Conservation (phyloP, 306 rosid species). For the Vigna reflexopilosa region DNA sequence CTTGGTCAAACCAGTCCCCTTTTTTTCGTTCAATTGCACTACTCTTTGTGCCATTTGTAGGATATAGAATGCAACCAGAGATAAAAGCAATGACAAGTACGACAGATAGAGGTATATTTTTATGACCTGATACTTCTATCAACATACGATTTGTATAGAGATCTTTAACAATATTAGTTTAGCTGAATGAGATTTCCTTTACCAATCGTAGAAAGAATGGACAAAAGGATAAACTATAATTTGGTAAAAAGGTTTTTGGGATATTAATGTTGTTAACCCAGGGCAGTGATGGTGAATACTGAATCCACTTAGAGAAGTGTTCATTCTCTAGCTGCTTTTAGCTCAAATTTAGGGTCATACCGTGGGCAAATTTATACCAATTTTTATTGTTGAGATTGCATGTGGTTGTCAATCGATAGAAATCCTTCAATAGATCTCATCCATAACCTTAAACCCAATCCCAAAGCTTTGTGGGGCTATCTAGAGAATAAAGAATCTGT, state of each 20-base stretch:
- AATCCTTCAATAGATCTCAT: not conserved
- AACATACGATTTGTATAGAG: not conserved
- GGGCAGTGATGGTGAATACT: not conserved
- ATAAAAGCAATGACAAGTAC: not conserved
- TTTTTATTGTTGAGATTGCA: not conserved
- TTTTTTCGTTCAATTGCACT: not conserved
- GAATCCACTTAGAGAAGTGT: not conserved
- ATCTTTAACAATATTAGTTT: not conserved
- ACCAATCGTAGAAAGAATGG: not conserved
- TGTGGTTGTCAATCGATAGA: not conserved
- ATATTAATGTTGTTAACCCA: not conserved
- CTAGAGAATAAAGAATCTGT: not conserved
- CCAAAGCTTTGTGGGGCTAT: not conserved
- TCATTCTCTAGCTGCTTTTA: not conserved
- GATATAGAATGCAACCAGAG: not conserved
- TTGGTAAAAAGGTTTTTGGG: not conserved
- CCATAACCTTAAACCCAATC: not conserved
- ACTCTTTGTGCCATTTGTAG: not conserved
- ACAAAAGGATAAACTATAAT: not conserved
- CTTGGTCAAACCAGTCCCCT: not conserved
- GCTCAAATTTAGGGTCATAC: not conserved
- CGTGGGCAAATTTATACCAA: not conserved
- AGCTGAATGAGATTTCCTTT: conserved; percentile 2
- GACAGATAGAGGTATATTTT: not conserved
- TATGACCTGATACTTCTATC: not conserved